phyloP scores from a whole-genome alignment of 73 alveolate species.

The Paramecium sonneborni region DNA sequence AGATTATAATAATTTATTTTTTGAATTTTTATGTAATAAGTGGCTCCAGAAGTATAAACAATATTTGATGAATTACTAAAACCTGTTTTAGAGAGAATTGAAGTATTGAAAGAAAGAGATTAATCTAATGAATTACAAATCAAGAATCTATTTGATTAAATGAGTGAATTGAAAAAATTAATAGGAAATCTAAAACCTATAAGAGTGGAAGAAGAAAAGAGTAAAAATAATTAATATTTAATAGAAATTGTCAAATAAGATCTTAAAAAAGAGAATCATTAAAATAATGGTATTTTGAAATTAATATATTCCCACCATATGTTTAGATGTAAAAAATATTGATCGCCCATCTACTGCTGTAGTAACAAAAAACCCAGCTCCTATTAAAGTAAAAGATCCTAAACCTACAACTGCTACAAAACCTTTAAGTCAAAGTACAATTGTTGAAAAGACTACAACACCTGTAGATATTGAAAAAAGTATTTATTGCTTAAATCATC shows the following conservation, averaged over 20 bases:
- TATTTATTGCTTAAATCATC: background rate
- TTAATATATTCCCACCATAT: background rate
- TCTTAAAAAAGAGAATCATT: background rate
- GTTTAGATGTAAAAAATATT: background rate
- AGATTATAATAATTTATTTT: background rate
- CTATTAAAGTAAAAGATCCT: background rate
- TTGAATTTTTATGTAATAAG: background rate
- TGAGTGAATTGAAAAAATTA: background rate
- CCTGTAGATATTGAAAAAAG: background rate
- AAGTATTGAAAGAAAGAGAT: constrained; percentile 29
- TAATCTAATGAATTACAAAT: constrained; percentile 14
- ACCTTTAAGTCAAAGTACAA: constrained; percentile 12
- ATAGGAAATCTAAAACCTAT: background rate
- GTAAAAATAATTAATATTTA: background rate
- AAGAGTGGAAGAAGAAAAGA: background rate
- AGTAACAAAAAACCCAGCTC: background rate
- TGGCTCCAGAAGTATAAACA: background rate
- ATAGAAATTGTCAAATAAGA: background rate
- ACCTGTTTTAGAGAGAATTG: constrained; percentile 21
- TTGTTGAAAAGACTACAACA: constrained; percentile 6
- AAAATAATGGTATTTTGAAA: background rate
- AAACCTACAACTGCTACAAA: background rate
- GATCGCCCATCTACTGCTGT: constrained; percentile 32
- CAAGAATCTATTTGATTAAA: background rate
- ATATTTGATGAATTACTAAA: background rate